Evolutionary conservation across 2,329 filamentous ascomycete species (phyloP).

Genomic region (Bipolaris cookei): DNA sequence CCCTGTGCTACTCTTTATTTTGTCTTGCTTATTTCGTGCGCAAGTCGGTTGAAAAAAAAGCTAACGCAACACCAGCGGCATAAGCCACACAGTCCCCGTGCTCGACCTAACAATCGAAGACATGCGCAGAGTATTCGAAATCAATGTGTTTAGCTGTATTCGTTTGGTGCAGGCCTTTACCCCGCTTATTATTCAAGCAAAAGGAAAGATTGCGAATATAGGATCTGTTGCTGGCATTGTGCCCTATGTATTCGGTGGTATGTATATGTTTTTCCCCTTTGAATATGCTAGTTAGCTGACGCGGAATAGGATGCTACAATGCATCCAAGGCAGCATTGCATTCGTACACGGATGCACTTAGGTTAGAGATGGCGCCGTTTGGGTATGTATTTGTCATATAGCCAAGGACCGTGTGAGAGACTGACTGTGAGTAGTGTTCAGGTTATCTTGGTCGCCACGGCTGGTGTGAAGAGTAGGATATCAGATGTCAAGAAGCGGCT

Average conservation of each 20-base stretch:
- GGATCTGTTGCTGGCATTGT: background rate
- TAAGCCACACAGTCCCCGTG: background rate
- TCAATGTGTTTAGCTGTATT: background rate
- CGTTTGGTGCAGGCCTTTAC: background rate
- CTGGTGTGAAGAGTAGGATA: background rate
- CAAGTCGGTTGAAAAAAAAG: background rate
- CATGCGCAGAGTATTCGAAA: background rate
- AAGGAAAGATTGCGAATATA: background rate
- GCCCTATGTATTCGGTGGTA: conserved; percentile 1
- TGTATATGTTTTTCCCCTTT: background rate
- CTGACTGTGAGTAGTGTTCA: background rate
- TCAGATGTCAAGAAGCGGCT: background rate
- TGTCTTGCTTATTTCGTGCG: background rate
- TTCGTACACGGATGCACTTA: background rate
- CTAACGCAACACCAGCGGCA: background rate
- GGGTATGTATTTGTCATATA: background rate
- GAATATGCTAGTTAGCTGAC: background rate
- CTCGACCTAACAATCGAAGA: background rate
- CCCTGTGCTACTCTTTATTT: background rate
- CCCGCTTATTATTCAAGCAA: background rate
- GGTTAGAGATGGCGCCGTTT: background rate
- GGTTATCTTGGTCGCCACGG: background rate
- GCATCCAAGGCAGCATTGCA: background rate
- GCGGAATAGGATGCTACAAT: background rate
- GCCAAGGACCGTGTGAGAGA: background rate